phyloP scores from a whole-genome alignment of 2,329 filamentous ascomycete genomes.

The Fusarium veterinarium region DNA sequence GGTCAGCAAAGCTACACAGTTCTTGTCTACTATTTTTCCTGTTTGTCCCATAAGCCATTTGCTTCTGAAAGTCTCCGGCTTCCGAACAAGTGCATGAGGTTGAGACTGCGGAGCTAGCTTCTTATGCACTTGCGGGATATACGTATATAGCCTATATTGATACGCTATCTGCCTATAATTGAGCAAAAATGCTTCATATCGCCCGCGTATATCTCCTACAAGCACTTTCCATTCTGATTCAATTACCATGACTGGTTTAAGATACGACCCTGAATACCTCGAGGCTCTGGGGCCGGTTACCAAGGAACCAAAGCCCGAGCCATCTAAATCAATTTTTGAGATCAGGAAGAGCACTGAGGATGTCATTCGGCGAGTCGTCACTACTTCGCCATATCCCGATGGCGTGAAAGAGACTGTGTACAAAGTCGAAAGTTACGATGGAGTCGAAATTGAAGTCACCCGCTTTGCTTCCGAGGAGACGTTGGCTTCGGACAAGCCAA shows the following conservation, averaged over 20 bases:
- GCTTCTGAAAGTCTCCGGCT: neutral
- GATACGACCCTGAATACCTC: constrained; percentile 7
- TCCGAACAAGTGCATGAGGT: no score
- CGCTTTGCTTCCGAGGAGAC: constrained; percentile 7
- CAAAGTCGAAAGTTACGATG: constrained; percentile 10
- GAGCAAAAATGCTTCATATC: no score
- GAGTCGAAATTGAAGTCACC: constrained; percentile 15
- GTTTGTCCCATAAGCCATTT: neutral
- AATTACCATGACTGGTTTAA: constrained; percentile 1
- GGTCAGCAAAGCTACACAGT: no score
- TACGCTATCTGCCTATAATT: neutral
- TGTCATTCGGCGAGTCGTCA: neutral
- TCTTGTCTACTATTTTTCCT: no score
- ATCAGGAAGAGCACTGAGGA: neutral
- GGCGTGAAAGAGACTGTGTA: constrained; percentile 2
- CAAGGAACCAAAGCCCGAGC: neutral
- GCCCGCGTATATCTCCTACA: no score
- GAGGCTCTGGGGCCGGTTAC: neutral
- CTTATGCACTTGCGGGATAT: neutral
- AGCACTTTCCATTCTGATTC: no score
- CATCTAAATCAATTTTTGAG: neutral
- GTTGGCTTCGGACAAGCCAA: neutral
- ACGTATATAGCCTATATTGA: neutral
- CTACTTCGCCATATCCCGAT: neutral
- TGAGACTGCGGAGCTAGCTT: neutral